A percentile compares a stretch with the other conserved stretches of the same genome.
Evolutionary conservation across 768 basidiomycete species (phyloP).

Genomic region (Trametes coccinea): DNA sequence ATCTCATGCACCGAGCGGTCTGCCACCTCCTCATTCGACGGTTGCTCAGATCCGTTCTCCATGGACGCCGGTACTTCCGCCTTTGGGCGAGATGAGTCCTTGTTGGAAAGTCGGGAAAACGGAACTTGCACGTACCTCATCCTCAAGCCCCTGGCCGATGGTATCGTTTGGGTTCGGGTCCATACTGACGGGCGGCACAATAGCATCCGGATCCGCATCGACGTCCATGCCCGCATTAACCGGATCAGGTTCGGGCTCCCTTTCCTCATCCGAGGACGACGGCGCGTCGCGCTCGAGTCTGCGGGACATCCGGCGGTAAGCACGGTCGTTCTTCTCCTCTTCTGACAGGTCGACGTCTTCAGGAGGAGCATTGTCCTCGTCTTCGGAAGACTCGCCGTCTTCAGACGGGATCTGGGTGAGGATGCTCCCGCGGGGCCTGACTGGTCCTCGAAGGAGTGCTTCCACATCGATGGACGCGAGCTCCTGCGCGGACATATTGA

Average conservation of each 20-base stretch:
- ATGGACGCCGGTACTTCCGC: not conserved
- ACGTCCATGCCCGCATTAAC: not conserved
- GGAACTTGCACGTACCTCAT: slow-evolving; percentile 19
- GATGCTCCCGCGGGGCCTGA: slow-evolving; percentile 26
- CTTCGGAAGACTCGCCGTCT: slow-evolving; percentile 36
- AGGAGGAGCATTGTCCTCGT: slow-evolving; percentile 37
- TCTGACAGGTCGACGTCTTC: slow-evolving; percentile 42
- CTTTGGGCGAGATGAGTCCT: not conserved
- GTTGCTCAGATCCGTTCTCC: not conserved
- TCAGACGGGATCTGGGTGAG: slow-evolving; percentile 33
- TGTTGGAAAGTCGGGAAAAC: too few relatives aligned
- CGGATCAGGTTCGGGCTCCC: slow-evolving; percentile 18
- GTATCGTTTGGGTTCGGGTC: slow-evolving; percentile 39
- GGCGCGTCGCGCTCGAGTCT: slow-evolving; percentile 30
- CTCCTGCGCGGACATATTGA: not conserved
- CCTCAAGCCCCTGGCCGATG: slow-evolving; percentile 34
- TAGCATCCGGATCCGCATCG: slow-evolving; percentile 31
- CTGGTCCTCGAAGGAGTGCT: slow-evolving; percentile 44
- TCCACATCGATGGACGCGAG: slow-evolving; percentile 36
- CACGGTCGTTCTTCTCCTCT: slow-evolving; percentile 34
- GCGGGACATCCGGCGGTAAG: slow-evolving; percentile 35
- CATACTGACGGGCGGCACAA: slow-evolving; percentile 27
- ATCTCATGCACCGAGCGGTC: not conserved
- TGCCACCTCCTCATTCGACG: not conserved
- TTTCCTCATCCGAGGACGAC: slow-evolving; percentile 35